Base-by-base conservation (phyloP, 2,329 filamentous ascomycete genomes). In the Xylariaceae sp. region DNA sequence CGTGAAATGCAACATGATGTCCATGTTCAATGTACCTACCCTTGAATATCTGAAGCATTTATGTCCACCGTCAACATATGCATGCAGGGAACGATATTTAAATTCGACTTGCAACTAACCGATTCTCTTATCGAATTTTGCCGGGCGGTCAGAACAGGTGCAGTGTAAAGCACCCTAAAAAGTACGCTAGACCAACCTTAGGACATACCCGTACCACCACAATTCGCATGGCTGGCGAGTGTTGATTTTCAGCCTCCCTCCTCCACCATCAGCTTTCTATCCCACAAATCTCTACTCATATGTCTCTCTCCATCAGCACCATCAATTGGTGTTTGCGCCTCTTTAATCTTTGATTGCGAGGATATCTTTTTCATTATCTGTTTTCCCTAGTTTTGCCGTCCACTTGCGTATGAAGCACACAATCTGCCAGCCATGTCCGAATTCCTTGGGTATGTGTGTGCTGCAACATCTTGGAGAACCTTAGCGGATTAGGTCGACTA, bases 391-490 rank as follows among this genome's bases (percentile, higher is more conserved):
- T 61, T 55, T 41, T 32, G 15, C 37, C 52, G 50, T 55, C 45
- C 36, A 24, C 29, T 45, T 55, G 66, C 64, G 65, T 65, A 53
- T 51, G 42, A 51, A 24, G 64, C 64, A 65, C 65, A 64, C 33
- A 43, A 27, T 55, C 54, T 52, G 41, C 47, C 43, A 55, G 64
- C 44, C 55, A 84, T 84, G 81, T 83, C 81, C 73, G 81, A 83
- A 76, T 84, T 83, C 69, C 74, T 84, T 68, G 81, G 81, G 81
- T 84, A 76, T 60, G 67, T 64, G 45, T 50, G 45, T 51, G 39
- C 37, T 29, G 51, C 49, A 18, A 29, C n/a, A 20, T 43, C 30
- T 41, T 37, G 23, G n/a, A n/a, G n/a, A 21, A 20, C 47, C n/a
- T 16, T 21, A 15, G 53, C 32, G n/a, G 16, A 24, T 39, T 23